Evolutionary conservation across 768 basidiomycete genomes (phyloP).

Genomic region (Xanthoconium purpureum): DNA sequence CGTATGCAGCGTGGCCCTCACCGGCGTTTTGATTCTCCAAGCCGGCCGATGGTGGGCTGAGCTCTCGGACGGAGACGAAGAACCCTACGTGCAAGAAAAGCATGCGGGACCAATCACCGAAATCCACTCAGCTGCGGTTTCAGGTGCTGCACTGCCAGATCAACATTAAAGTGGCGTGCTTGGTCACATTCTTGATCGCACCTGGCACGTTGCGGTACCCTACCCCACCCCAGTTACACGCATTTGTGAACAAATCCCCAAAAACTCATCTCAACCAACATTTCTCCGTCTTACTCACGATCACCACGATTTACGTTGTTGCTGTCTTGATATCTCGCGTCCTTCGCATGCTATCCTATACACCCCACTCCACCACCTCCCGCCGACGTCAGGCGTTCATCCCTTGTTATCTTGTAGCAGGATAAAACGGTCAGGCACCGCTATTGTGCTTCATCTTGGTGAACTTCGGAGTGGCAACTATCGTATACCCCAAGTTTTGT

Average conservation of each 20-base stretch:
- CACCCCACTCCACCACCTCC: not conserved
- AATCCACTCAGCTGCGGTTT: not conserved
- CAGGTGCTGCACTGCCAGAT: slow-evolving; percentile 1
- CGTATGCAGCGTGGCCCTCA: slow-evolving; percentile 83
- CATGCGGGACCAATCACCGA: slow-evolving; percentile 16
- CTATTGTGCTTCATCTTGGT: slow-evolving; percentile 3
- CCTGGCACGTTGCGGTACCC: not conserved
- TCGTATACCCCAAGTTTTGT: slow-evolving; percentile 17
- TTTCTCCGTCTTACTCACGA: slow-evolving; percentile 11
- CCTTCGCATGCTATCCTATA: slow-evolving; percentile 20
- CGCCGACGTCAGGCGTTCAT: not conserved
- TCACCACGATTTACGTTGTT: slow-evolving; percentile 22
- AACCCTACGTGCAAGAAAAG: slow-evolving; percentile 34
- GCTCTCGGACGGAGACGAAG: slow-evolving; percentile 60
- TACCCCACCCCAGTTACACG: not conserved
- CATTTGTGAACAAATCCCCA: slow-evolving; percentile 4
- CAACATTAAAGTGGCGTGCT: slow-evolving; percentile 8
- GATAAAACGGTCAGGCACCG: slow-evolving; percentile 5
- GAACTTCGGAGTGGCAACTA: slow-evolving; percentile 1
- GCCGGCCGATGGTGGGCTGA: slow-evolving; percentile 86
- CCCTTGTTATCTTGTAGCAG: slow-evolving; percentile 8
- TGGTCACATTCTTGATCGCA: not conserved
- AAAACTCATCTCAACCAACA: not conserved
- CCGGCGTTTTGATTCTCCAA: slow-evolving; percentile 81
- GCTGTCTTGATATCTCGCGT: slow-evolving; percentile 29